Evolutionary conservation across 23 red algal species (phyloP), one percentile per base, ranked within the genome.

Genomic region (Agarophyton chilense): DNA sequence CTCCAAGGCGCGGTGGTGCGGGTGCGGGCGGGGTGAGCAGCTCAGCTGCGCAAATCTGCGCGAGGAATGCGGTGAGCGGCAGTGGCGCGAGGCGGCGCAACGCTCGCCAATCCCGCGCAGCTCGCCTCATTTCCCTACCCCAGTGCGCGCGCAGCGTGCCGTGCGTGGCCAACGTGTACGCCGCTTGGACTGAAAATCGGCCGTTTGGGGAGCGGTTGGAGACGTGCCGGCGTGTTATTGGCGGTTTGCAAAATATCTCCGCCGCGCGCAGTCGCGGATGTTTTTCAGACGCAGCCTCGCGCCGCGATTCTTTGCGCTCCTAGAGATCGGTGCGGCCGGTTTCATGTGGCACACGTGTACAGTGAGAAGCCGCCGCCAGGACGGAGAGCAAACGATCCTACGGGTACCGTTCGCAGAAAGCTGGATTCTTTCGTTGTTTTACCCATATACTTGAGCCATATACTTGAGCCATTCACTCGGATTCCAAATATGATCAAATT

Each of bases 41-140:
- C 19, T 26, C 60, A 65, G 60, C 60, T 65, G 60, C 26, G 32
- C 2, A 65, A 65, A 65, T 65, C 60, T 65, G 60, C 60, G 55
- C 55, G 60, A 65, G 60, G 2, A 65, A 38, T 65, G 60, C 60
- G 6, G 9, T 36, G 60, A 65, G 60, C 29, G 29, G 32, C 60
- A 36, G 28, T 6, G 31, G 29, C 4, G 22, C 18, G 4, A 29
- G 10, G 60, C 21, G 25, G 31, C 29, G 60, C 60, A 65, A 2
- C 9, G 60, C 26, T 65, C 60, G 60, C 60, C 9, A 38, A 65
- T 65, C 60, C 60, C 60, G n/a, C 60, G 60, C 60, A 65, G 60
- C 60, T 65, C 60, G 60, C 29, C 6, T 14, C 5, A 65, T 29
- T 29, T 65, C 60, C 60, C 60, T 65, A 65, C 60, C 60, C 9